Conservation (phyloP, 768 basidiomycete genomes). For the Hygrophoropsis aurantiaca region DNA sequence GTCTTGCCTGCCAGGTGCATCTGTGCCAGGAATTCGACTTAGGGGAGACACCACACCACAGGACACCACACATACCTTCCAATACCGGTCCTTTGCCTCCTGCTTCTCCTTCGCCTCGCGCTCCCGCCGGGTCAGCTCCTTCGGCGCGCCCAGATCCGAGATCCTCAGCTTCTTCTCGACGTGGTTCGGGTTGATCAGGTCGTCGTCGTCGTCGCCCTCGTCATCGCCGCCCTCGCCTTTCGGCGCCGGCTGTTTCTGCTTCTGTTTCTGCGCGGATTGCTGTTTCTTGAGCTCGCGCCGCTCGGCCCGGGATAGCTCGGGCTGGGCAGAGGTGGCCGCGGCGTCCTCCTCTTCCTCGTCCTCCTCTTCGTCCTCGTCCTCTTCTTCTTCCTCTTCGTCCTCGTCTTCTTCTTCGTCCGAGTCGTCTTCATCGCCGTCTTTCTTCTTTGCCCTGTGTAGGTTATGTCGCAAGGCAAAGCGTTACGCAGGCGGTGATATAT, state of each 20-base stretch:
- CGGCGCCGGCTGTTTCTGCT: slow-evolving; percentile 28
- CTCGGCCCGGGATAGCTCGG: slow-evolving; percentile 69
- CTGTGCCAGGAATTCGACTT: slow-evolving; percentile 31
- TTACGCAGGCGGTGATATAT: slow-evolving; percentile 10
- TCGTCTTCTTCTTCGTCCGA: slow-evolving; percentile 38
- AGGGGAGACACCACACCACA: not conserved
- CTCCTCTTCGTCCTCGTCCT: slow-evolving; percentile 37
- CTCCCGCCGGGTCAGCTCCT: slow-evolving; percentile 64
- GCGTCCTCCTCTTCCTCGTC: slow-evolving; percentile 27
- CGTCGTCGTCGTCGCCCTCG: slow-evolving; percentile 61
- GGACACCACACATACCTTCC: slow-evolving; percentile 57
- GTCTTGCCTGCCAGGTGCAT: slow-evolving; percentile 84
- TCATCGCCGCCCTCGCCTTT: slow-evolving; percentile 37
- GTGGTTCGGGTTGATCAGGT: slow-evolving; percentile 80
- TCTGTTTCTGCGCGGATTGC: slow-evolving; percentile 51
- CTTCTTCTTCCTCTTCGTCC: slow-evolving; percentile 46
- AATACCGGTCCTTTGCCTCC: slow-evolving; percentile 84
- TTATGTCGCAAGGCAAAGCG: slow-evolving; percentile 9
- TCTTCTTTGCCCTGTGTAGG: slow-evolving; percentile 18
- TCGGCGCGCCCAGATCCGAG: slow-evolving; percentile 65
- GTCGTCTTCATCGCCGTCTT: slow-evolving; percentile 28
- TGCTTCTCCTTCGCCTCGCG: slow-evolving; percentile 91
- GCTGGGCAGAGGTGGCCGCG: slow-evolving; percentile 31
- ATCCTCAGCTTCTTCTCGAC: slow-evolving; percentile 74
- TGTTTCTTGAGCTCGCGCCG: slow-evolving; percentile 84